A percentile compares a stretch with the other conserved stretches of the same genome.
phyloP scores from a whole-genome alignment of 1,139 yeast species.

The Pichia sp. region DNA sequence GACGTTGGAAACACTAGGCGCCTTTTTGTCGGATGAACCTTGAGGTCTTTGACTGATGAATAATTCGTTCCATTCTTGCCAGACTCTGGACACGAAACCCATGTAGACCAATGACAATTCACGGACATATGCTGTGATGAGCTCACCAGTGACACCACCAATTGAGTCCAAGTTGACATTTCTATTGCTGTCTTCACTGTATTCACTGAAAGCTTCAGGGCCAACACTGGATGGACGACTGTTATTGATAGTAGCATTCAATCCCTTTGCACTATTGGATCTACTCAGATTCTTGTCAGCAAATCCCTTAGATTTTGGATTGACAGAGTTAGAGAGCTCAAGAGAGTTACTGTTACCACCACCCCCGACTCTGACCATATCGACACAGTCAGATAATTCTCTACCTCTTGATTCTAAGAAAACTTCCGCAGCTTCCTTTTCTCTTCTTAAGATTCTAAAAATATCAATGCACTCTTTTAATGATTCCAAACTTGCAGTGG shows the following conservation, averaged over 20 bases:
- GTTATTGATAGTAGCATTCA: background rate
- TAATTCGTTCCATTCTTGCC: constrained; percentile 18
- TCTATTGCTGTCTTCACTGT: background rate
- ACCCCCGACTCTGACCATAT: constrained; percentile 16
- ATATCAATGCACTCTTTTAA: constrained; percentile 9
- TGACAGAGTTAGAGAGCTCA: background rate
- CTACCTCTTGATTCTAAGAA: constrained; percentile 12
- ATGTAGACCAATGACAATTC: constrained; percentile 20
- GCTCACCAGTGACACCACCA: constrained; percentile 13
- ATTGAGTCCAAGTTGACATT: constrained; percentile 1
- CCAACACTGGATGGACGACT: constrained; percentile 14
- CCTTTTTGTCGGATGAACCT: background rate
- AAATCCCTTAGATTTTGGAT: constrained; percentile 1
- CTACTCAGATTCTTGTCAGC: constrained; percentile 9
- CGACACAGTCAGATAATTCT: constrained; percentile 12
- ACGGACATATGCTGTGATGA: constrained; percentile 18
- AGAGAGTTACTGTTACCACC: constrained; percentile 4
- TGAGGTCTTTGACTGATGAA: constrained; percentile 1
- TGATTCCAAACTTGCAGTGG: background rate
- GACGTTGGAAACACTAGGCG: constrained; percentile 3
- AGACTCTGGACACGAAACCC: constrained; percentile 16
- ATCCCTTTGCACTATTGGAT: constrained; percentile 5
- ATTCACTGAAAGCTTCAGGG: constrained; percentile 1
- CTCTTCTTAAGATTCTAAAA: constrained; percentile 9
- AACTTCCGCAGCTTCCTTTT: constrained; percentile 16